Evolutionary conservation across 495 filamentous ascomycete species (phyloP).

Genomic region (Trichoderma parareesei): DNA sequence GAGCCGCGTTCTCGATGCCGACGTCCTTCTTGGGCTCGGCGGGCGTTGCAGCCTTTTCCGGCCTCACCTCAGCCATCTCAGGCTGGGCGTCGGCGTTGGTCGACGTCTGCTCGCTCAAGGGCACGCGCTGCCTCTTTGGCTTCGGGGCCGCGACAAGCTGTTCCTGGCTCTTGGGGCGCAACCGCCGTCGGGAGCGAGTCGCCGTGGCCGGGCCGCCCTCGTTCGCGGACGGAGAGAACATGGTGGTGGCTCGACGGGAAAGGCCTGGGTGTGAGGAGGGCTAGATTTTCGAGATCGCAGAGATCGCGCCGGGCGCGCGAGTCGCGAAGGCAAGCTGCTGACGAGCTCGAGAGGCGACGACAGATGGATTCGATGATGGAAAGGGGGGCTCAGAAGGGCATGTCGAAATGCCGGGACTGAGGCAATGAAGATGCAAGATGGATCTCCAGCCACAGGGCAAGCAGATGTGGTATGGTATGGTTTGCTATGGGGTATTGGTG

Average conservation of each 20-base stretch:
- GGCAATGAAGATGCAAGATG: constrained; percentile 10
- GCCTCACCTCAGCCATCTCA: constrained; percentile 41
- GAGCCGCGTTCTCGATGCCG: constrained; percentile 25
- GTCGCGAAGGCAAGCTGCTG: constrained; percentile 4
- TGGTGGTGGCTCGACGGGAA: constrained; percentile 27
- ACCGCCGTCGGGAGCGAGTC: constrained; percentile 56
- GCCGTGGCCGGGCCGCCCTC: constrained; percentile 41
- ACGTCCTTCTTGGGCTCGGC: constrained; percentile 34
- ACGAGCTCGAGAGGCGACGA: background rate
- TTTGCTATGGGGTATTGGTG: background rate
- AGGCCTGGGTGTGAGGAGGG: constrained; percentile 9
- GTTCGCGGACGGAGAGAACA: constrained; percentile 53
- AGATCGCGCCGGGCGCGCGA: constrained; percentile 8
- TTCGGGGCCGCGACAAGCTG: constrained; percentile 54
- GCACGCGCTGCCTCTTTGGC: constrained; percentile 63
- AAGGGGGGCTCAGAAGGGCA: background rate
- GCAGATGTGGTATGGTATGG: too few species aligned
- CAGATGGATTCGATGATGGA: constrained; percentile 11
- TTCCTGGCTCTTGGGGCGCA: constrained; percentile 58
- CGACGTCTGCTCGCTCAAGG: constrained; percentile 47
- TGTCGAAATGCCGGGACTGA: background rate
- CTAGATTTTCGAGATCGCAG: constrained; percentile 10
- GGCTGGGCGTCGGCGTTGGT: constrained; percentile 35
- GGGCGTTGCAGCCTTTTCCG: constrained; percentile 31
- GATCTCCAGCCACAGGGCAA: background rate